phyloP scores from a whole-genome alignment of 495 filamentous ascomycete species.

The Aspergillus kassunensis region DNA sequence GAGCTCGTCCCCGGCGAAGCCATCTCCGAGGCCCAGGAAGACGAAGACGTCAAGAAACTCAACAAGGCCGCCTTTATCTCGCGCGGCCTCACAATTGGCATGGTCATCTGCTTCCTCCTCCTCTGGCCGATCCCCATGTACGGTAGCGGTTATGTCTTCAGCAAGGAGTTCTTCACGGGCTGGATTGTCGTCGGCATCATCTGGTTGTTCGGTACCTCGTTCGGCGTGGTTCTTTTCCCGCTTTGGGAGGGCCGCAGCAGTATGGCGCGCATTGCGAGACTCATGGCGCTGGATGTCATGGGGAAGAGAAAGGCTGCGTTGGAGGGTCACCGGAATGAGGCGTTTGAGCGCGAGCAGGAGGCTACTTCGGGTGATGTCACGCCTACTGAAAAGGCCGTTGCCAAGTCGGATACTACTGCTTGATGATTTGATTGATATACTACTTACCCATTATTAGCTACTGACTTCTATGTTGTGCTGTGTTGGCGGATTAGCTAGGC shows the following conservation, averaged over 20 bases:
- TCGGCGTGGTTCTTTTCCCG: slow-evolving; percentile 77
- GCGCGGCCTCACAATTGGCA: slow-evolving; percentile 66
- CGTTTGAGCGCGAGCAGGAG: slow-evolving; percentile 9
- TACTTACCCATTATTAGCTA: too few species aligned
- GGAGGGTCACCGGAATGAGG: slow-evolving; percentile 18
- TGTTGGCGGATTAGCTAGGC: too few species aligned
- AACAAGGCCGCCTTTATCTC: slow-evolving; percentile 72
- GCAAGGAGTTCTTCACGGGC: slow-evolving; percentile 86
- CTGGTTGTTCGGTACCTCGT: slow-evolving; percentile 76
- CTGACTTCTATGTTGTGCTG: too few species aligned
- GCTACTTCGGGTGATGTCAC: slow-evolving; percentile 3
- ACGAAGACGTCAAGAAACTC: slow-evolving; percentile 66
- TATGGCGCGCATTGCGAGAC: slow-evolving; percentile 58
- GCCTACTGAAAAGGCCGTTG: slow-evolving; percentile 17
- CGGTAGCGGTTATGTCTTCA: slow-evolving; percentile 80
- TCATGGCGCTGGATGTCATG: slow-evolving; percentile 64
- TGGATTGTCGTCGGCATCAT: slow-evolving; percentile 84
- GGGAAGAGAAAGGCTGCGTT: slow-evolving; percentile 48
- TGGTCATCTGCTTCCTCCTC: slow-evolving; percentile 74
- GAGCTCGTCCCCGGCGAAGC: slow-evolving; percentile 60
- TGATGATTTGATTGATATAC: not conserved
- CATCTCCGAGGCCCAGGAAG: slow-evolving; percentile 29
- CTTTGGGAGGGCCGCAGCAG: slow-evolving; percentile 75
- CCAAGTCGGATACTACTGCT: slow-evolving; percentile 22
- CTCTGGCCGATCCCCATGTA: slow-evolving; percentile 98